These are phyloP conservation scores for Ascomycota sp. DNA, from an alignment of 2,329 filamentous ascomycete genomes.

Conservation along the genomic window DNA sequence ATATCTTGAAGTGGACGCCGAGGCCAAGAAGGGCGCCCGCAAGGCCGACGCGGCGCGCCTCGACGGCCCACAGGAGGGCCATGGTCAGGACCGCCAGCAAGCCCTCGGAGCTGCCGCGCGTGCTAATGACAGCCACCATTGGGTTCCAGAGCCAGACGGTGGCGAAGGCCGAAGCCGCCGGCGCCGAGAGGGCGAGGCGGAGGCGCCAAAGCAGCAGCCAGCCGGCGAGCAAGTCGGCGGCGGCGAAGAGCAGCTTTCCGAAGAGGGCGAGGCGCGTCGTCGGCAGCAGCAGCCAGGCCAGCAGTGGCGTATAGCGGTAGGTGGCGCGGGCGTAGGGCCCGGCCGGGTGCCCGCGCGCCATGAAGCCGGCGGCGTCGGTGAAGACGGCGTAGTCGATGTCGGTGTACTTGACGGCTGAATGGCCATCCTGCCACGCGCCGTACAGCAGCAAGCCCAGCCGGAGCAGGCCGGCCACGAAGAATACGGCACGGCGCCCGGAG, in stretches of 20 bases:
- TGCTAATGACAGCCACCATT: conserved; percentile 95
- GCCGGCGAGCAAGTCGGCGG: conserved; percentile 64
- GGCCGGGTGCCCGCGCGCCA: conserved; percentile 26
- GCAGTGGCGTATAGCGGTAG: conserved; percentile 84
- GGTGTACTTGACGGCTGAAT: conserved; percentile 87
- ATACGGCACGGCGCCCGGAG: conserved; percentile 24
- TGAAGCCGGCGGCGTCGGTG: conserved; percentile 72
- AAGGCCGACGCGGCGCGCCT: conserved; percentile 35
- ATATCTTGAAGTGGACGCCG: conserved; percentile 93
- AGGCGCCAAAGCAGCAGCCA: conserved; percentile 31
- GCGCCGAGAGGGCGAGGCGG: conserved; percentile 9
- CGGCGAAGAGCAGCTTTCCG: conserved; percentile 70
- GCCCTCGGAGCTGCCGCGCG: conserved; percentile 80
- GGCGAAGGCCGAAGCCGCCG: conserved; percentile 37
- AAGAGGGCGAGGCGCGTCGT: conserved; percentile 63
- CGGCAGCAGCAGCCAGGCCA: conserved; percentile 77
- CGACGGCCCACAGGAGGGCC: conserved; percentile 60
- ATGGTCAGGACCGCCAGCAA: conserved; percentile 68
- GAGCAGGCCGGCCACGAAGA: conserved; percentile 36
- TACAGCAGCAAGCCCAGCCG: conserved; percentile 60
- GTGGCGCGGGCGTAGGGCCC: conserved; percentile 80
- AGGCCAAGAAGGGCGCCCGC: conserved; percentile 60
- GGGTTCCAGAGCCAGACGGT: conserved; percentile 88
- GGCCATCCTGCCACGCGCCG: conserved; percentile 75
- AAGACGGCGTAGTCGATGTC: conserved; percentile 98